phyloP scores from a whole-genome alignment of 192 early-diverging fungal genomes.

The Phycomyces blakesleeanus region DNA sequence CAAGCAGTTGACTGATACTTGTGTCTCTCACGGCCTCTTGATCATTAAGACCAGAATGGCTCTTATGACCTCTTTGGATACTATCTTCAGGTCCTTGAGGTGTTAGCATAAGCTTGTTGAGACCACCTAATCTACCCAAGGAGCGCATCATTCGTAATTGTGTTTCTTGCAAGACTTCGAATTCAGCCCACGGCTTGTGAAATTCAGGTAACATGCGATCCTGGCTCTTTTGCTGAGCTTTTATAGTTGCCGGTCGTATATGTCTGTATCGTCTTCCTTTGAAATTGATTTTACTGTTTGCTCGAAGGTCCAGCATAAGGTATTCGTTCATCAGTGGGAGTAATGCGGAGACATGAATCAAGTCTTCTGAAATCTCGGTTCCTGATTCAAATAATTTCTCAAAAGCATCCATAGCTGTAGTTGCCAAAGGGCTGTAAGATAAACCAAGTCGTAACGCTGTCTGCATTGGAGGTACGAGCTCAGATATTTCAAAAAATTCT shows the following conservation, averaged over 20 bases:
- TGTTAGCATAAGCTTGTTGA: constrained; percentile 45
- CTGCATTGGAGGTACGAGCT: constrained; percentile 56
- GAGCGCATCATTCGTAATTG: constrained; percentile 60
- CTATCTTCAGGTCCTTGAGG: not conserved
- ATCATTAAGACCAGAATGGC: not conserved
- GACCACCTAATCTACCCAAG: constrained; percentile 60
- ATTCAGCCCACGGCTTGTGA: not conserved
- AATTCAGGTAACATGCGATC: too few relatives aligned
- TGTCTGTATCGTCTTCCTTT: not conserved
- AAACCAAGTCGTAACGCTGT: constrained; percentile 64
- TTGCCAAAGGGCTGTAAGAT: constrained; percentile 57
- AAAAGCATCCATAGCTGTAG: constrained; percentile 56
- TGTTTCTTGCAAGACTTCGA: constrained; percentile 30
- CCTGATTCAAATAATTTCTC: constrained; percentile 45
- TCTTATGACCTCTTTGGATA: not conserved
- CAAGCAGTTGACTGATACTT: constrained; percentile 36
- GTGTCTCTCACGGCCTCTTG: constrained; percentile 7
- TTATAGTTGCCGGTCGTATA: not conserved
- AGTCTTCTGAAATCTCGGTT: constrained; percentile 26
- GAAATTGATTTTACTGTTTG: not conserved
- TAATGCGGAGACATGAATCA: constrained; percentile 27
- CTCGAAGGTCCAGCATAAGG: constrained; percentile 42
- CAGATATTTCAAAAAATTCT: constrained; percentile 48
- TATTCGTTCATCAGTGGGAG: constrained; percentile 67
- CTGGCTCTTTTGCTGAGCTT: too few relatives aligned